Percentiles rank a stretch among this genome's conserved stretches.
Evolutionary conservation across 2,329 filamentous ascomycete genomes (phyloP).

Genomic region (Zelopaecilomyces penicillatus): DNA sequence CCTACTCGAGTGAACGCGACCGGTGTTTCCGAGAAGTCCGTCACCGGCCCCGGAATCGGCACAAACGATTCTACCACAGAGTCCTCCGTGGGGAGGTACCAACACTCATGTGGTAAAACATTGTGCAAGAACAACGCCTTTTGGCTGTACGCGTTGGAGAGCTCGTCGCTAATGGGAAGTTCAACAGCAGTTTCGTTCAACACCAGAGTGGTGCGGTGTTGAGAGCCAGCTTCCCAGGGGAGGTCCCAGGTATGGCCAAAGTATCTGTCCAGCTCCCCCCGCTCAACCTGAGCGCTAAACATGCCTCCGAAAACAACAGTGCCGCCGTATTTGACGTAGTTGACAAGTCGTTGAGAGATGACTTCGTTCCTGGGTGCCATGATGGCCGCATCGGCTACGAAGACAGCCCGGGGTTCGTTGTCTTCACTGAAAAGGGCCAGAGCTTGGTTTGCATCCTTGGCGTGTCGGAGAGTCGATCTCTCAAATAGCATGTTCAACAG

Average conservation of each 20-base stretch:
- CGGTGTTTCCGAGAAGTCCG: conserved; percentile 11
- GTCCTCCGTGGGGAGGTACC: conserved; percentile 13
- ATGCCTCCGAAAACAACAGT: conserved; percentile 5
- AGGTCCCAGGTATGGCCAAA: conserved; percentile 10
- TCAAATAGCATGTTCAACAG: conserved; percentile 7
- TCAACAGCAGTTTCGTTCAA: conserved; percentile 14
- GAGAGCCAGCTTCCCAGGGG: conserved; percentile 14
- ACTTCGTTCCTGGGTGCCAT: conserved; percentile 2
- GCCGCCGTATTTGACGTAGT: conserved; percentile 4
- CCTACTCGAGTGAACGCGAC: conserved; percentile 18
- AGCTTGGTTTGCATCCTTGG: conserved; percentile 1
- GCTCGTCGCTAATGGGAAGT: conserved; percentile 5
- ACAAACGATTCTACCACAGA: conserved; percentile 4
- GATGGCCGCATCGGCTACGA: conserved; percentile 5
- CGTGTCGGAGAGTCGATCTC: conserved; percentile 4
- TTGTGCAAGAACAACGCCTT: conserved; percentile 17
- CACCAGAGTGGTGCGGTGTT: conserved; percentile 13
- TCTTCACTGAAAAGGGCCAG: conserved; percentile 2
- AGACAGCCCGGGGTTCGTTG: background rate
- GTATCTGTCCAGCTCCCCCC: background rate
- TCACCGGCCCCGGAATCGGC: background rate
- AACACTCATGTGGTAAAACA: conserved; percentile 14
- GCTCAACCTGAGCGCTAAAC: background rate
- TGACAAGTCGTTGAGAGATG: conserved; percentile 3
- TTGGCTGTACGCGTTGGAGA: conserved; percentile 17